Evolutionary conservation across 352 stramenopile species (phyloP).

Genomic region (Pythium vanterpoolii): DNA sequence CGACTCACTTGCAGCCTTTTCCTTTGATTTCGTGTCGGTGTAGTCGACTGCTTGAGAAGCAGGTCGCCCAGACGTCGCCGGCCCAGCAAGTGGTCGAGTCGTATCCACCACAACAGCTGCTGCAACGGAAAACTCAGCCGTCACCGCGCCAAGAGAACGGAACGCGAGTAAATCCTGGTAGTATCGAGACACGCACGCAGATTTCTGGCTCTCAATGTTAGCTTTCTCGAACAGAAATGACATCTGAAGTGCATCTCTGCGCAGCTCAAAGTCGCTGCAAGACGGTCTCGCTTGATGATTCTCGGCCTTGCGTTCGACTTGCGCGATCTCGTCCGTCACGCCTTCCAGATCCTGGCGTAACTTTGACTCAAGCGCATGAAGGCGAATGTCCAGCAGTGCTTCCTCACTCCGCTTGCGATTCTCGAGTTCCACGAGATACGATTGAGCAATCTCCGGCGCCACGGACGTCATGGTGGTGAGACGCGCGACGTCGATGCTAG

Average conservation of each 20-base stretch:
- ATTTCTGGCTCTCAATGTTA: constrained; percentile 50
- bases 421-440: constrained; percentile 45
- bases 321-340: constrained; percentile 18
- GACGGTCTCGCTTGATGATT: not conserved
- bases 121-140: not conserved
- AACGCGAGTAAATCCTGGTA: constrained; percentile 65
- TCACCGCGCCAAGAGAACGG: constrained; percentile 28
- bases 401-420: constrained; percentile 48
- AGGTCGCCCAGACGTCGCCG: not conserved
- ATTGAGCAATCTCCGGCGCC: constrained; percentile 14
- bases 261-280: constrained; percentile 17
- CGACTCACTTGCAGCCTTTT: not conserved
- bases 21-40: not conserved
- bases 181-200: constrained; percentile 49
- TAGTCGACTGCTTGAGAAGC: not conserved
- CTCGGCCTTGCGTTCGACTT: not conserved
- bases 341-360: constrained; percentile 28
- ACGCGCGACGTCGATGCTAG: not conserved
- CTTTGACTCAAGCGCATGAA: constrained; percentile 40
- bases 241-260: constrained; percentile 39
- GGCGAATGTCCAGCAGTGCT: constrained; percentile 42
- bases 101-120: not conserved
- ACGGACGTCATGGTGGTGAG: not conserved
- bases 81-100: not conserved
- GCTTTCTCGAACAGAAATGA: constrained; percentile 46